These are phyloP conservation scores for Lepidium didymum DNA, from an alignment of 345 rosid species.

Conservation along the genomic window DNA sequence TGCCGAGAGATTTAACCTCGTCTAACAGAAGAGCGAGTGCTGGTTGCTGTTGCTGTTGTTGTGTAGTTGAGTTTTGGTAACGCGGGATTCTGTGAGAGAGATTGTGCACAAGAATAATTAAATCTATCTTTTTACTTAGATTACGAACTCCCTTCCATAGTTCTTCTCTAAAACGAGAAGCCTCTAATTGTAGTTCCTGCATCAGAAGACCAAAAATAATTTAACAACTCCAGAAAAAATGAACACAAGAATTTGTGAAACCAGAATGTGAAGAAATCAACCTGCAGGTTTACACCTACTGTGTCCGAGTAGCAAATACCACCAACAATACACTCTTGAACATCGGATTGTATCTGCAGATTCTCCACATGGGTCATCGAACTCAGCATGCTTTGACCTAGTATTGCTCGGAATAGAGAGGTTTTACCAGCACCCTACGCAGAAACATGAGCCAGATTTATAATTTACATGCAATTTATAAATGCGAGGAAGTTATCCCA, in stretches of 20 bases:
- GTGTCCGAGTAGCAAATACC: conserved; percentile 83
- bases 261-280: conserved; percentile 12
- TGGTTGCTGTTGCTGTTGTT: conserved; percentile 54
- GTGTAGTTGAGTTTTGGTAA: conserved; percentile 41
- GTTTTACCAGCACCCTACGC: conserved; percentile 92
- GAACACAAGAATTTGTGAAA: neutral
- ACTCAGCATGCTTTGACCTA: conserved; percentile 30
- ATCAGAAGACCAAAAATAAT: neutral
- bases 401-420: conserved; percentile 72
- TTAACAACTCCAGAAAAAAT: neutral
- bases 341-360: conserved; percentile 47
- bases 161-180: conserved; percentile 76
- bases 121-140: conserved; percentile 70
- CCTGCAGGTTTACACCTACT: conserved; percentile 83
- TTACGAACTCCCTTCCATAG: conserved; percentile 83
- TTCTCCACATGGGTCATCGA: conserved; percentile 43
- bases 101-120: conserved; percentile 87
- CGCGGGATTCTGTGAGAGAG: conserved; percentile 84
- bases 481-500: neutral
- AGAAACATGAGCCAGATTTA: conserved; percentile 12
- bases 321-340: conserved; percentile 65
- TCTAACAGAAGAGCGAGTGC: conserved; percentile 73
- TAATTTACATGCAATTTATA: neutral
- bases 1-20: conserved; percentile 89
- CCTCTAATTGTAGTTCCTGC: conserved; percentile 70